Conservation (phyloP, 371 early-diverging fungal species). For the Saksenaea vasiformis region DNA sequence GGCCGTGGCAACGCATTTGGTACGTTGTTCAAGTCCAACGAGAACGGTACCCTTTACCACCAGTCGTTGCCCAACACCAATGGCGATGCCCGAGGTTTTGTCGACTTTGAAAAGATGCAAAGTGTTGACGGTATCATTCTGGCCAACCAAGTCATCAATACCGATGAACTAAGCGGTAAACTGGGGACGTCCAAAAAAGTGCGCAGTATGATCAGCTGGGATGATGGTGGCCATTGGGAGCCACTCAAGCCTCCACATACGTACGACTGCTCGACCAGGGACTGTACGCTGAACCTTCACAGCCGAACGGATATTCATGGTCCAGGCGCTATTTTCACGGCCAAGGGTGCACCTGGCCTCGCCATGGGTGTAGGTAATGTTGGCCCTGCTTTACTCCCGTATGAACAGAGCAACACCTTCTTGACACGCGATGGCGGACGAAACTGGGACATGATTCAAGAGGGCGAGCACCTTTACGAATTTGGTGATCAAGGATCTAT, state of each 20-base stretch:
- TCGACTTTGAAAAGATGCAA: conserved; percentile 91
- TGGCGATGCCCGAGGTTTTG: conserved; percentile 67
- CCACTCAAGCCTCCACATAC: conserved; percentile 62
- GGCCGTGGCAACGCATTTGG: conserved; percentile 70
- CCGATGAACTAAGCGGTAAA: conserved; percentile 56
- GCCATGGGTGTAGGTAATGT: conserved; percentile 92
- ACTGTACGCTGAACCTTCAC: conserved; percentile 77
- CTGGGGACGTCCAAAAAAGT: conserved; percentile 64
- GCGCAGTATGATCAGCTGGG: conserved; percentile 79
- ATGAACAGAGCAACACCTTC: conserved; percentile 72
- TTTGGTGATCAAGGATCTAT: conserved; percentile 86
- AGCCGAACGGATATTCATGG: conserved; percentile 69
- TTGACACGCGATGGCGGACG: conserved; percentile 84
- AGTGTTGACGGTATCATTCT: conserved; percentile 84
- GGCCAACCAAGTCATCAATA: conserved; percentile 85
- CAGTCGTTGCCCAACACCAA: conserved; percentile 79
- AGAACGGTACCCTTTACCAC: conserved; percentile 78
- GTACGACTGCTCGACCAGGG: conserved; percentile 52
- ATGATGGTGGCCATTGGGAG: conserved; percentile 83
- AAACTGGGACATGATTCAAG: conserved; percentile 68
- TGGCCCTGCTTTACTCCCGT: conserved; percentile 63
- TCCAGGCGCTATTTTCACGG: conserved; percentile 69
- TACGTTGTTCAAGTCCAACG: conserved; percentile 81
- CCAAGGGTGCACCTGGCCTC: conserved; percentile 80
- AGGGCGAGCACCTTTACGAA: conserved; percentile 65